Evolutionary conservation across 1,284 basidiomycete species (phyloP), one percentile per base, ranked within the genome.

Genomic region (Butyriboletus regius): DNA sequence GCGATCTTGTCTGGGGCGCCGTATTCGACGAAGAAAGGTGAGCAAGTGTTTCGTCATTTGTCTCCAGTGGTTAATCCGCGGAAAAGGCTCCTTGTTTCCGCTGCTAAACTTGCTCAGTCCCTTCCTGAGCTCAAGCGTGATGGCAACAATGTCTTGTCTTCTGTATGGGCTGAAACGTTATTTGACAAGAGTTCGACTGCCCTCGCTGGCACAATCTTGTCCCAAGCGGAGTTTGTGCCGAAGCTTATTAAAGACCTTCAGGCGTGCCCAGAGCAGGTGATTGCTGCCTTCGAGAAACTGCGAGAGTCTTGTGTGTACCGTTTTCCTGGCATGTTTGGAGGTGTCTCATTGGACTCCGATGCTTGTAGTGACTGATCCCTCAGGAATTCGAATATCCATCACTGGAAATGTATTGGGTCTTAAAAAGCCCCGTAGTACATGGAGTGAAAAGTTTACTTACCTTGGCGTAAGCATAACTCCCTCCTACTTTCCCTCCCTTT

Each of bases 121-220:
- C 74, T 98, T n/a, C 96, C 96, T 0, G 85, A 93, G 62, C 76
- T 91, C 64, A 98, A 98, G 75, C 80, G 96, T 40, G 88, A 92
- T 61, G 96, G 94, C 2, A 81, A 75, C 61, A 84, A 80, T 20
- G 86, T 98, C 12, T 75, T 93, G 38, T 76, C 77, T 24, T 86
- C 91, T 8, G 74, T 93, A 37, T 83, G 80, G 67, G 71, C 81
- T 22, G 78, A 83, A 48, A 62, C 92, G 35, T 67, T 92, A 31
- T 90, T 82, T 60, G 78, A 82, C 54, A 75, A 81, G 49, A 79
- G 75, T 52, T 93, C 91, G 12, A 88, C 91, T 1, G 81, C 82
- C 15, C 79, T 85, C 32, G 79, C 83, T 38, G 81, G 80, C 59
- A 79, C 82, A 34, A 72, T 98, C 33, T 75, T 95, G 22, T 73